Evolutionary conservation across 1,284 basidiomycete genomes (phyloP).

Genomic region (Apiotrichum siamense): DNA sequence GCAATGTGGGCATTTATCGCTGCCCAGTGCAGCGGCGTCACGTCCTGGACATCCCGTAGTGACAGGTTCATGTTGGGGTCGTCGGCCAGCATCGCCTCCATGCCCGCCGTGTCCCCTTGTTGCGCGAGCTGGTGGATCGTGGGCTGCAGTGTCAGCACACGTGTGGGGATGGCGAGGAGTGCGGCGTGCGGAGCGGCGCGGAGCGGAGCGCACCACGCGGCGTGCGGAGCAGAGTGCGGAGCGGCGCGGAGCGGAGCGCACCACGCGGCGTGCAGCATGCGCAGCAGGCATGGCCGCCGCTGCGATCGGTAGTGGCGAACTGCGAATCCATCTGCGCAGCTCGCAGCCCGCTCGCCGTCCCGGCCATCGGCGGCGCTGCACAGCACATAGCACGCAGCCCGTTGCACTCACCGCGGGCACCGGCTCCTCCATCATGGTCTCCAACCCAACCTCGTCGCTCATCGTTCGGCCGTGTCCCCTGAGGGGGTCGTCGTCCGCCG

Average conservation of each 20-base stretch:
- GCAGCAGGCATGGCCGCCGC: no score
- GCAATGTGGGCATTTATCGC: conserved; percentile 53
- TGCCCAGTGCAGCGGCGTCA: conserved; percentile 95
- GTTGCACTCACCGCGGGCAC: conserved; percentile 17
- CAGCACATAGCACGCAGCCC: no score
- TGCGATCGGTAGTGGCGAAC: no score
- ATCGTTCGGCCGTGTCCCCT: conserved; percentile 8
- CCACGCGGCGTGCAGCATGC: no score
- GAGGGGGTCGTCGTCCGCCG: conserved; percentile 3
- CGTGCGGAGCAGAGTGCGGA: no score
- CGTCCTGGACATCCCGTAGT: conserved; percentile 80
- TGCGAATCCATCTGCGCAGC: no score
- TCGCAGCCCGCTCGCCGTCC: no score
- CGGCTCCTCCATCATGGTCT: conserved; percentile 28
- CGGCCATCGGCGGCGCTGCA: no score
- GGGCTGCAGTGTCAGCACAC: conserved; percentile 21
- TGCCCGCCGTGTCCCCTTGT: conserved; percentile 66
- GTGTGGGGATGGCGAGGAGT: no score
- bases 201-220: no score
- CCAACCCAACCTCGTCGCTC: conserved; percentile 29
- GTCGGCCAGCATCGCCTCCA: conserved; percentile 66
- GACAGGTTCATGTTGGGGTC: conserved; percentile 63
- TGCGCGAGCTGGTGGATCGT: conserved; percentile 82
- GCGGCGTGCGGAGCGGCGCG: no score
- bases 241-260: no score